These are phyloP conservation scores for Boletellus deceptivus DNA, from an alignment of 1,284 basidiomycete genomes.

Conservation along the genomic window DNA sequence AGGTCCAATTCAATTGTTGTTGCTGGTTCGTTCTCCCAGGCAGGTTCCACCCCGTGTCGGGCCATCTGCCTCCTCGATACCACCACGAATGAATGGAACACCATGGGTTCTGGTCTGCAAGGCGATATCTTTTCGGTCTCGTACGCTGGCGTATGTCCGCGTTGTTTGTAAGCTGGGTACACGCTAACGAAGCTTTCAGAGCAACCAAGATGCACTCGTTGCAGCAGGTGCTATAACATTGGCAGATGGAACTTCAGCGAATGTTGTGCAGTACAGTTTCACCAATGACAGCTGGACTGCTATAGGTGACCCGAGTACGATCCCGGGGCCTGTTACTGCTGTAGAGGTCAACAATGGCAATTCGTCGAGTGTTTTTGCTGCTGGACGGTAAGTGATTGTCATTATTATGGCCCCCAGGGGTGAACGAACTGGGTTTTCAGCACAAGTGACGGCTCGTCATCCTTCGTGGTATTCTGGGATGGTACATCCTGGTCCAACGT, in stretches of 20 bases:
- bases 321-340: slow-evolving; percentile 90
- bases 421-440: slow-evolving; percentile 31
- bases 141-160: slow-evolving; percentile 71
- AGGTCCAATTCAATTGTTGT: slow-evolving; percentile 72
- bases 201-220: slow-evolving; percentile 61
- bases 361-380: slow-evolving; percentile 82
- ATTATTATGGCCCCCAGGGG: not conserved
- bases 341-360: slow-evolving; percentile 84
- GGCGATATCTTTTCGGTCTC: slow-evolving; percentile 81
- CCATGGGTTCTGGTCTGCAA: slow-evolving; percentile 77
- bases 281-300: slow-evolving; percentile 71
- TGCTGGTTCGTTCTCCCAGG: slow-evolving; percentile 81
- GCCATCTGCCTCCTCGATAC: slow-evolving; percentile 81
- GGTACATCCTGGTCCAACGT: slow-evolving; percentile 71
- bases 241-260: slow-evolving; percentile 54
- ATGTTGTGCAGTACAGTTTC: slow-evolving; percentile 73
- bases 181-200: slow-evolving; percentile 37
- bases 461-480: slow-evolving; percentile 84
- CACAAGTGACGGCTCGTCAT: slow-evolving; percentile 52
- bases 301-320: slow-evolving; percentile 59
- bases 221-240: slow-evolving; percentile 76
- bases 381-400: slow-evolving; percentile 63
- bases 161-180: not conserved
- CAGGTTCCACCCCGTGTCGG: slow-evolving; percentile 74
- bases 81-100: slow-evolving; percentile 70